Conservation (phyloP, 2,329 filamentous ascomycete species). For the Penicillium frequentans region DNA sequence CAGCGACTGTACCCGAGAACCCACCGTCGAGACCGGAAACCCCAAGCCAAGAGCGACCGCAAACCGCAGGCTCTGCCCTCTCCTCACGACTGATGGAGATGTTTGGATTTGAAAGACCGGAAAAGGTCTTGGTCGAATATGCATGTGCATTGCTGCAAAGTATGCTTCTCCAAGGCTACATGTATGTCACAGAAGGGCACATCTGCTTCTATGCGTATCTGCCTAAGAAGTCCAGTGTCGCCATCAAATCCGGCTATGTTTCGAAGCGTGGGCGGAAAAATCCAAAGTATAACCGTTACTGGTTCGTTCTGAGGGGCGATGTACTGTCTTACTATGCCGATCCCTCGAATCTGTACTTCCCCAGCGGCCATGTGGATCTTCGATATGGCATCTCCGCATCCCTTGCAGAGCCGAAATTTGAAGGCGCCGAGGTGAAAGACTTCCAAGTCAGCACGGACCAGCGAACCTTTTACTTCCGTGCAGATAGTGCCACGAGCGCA, state of each 20-base stretch:
- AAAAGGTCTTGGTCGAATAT: slow-evolving; percentile 87
- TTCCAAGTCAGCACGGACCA: slow-evolving; percentile 83
- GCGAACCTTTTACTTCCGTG: slow-evolving; percentile 81
- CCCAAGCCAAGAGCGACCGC: slow-evolving; percentile 54
- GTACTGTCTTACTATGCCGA: slow-evolving; percentile 87
- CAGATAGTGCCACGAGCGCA: slow-evolving; percentile 82
- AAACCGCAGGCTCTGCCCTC: slow-evolving; percentile 56
- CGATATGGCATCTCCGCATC: slow-evolving; percentile 88
- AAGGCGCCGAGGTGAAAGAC: slow-evolving; percentile 67
- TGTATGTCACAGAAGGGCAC: slow-evolving; percentile 92
- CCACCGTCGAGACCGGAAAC: slow-evolving; percentile 21
- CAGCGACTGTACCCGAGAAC: slow-evolving; percentile 18
- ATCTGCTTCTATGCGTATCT: slow-evolving; percentile 97
- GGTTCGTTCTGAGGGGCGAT: slow-evolving; percentile 90
- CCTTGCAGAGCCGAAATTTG: slow-evolving; percentile 67
- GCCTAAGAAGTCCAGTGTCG: slow-evolving; percentile 80
- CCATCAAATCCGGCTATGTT: slow-evolving; percentile 83
- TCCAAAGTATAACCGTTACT: slow-evolving; percentile 83
- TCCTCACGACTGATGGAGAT: slow-evolving; percentile 76
- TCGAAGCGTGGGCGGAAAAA: slow-evolving; percentile 86
- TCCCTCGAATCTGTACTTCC: slow-evolving; percentile 84
- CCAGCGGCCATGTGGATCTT: slow-evolving; percentile 86
- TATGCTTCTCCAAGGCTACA: slow-evolving; percentile 86
- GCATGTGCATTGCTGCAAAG: slow-evolving; percentile 92
- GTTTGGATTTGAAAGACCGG: slow-evolving; percentile 76